phyloP scores from a whole-genome alignment of 768 basidiomycete species.

The Amanita muscaria region DNA sequence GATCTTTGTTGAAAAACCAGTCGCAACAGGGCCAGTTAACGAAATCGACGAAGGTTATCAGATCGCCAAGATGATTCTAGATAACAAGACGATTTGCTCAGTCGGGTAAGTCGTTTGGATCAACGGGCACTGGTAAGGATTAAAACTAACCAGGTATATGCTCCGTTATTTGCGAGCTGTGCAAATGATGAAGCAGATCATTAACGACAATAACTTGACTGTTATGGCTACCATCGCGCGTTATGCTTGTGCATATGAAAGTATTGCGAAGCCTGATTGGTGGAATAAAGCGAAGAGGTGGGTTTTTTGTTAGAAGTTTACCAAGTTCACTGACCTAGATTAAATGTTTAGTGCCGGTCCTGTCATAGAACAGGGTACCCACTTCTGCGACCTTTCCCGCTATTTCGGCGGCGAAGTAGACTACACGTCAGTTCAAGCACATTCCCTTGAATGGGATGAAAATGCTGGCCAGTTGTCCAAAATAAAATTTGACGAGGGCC shows the following conservation, averaged over 20 bases:
- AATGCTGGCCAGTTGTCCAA: conserved; percentile 78
- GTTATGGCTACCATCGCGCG: conserved; percentile 96
- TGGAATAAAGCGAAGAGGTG: conserved; percentile 88
- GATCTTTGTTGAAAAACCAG: conserved; percentile 89
- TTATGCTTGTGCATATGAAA: conserved; percentile 83
- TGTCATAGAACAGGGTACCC: conserved; percentile 87
- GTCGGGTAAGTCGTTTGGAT: conserved; percentile 54
- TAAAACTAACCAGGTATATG: conserved; percentile 60
- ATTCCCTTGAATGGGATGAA: conserved; percentile 90
- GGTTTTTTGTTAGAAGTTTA: not conserved
- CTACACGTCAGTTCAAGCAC: conserved; percentile 68
- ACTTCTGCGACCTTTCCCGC: conserved; percentile 94
- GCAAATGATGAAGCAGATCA: conserved; percentile 94
- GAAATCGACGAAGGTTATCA: conserved; percentile 63
- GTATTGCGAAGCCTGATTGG: conserved; percentile 79
- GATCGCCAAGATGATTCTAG: conserved; percentile 63
- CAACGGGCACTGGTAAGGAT: not conserved
- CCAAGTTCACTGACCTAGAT: conserved; percentile 3
- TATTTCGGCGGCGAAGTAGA: conserved; percentile 97
- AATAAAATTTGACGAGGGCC: conserved; percentile 74
- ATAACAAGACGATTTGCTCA: conserved; percentile 72
- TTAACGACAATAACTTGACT: conserved; percentile 86
- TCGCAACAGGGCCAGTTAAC: conserved; percentile 68
- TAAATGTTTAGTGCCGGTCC: conserved; percentile 54
- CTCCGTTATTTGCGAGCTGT: conserved; percentile 88